Percentiles rank a stretch among this genome's conserved stretches.
These are phyloP conservation scores for Secale cereale DNA, from an alignment of 176 grass and related monocot species.

Conservation along the genomic window DNA sequence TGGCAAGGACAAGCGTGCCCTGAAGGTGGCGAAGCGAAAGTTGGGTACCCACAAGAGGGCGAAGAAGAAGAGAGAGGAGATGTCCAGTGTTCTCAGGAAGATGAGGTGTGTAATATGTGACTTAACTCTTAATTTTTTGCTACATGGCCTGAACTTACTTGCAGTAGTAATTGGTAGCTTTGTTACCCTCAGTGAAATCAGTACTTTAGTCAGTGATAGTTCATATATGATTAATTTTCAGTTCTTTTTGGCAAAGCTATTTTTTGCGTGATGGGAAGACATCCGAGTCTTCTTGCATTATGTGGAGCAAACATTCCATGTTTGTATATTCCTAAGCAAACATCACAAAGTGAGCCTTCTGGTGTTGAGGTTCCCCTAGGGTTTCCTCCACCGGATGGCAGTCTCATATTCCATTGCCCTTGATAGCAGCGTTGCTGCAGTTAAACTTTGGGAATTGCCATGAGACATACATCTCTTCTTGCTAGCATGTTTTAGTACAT, in stretches of 20 bases:
- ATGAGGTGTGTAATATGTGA: conserved; percentile 26
- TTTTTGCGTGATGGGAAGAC: not conserved
- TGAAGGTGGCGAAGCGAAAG: conserved; percentile 59
- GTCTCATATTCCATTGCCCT: no score
- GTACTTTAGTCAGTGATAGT: not conserved
- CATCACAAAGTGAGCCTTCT: not conserved
- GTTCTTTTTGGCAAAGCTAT: not conserved
- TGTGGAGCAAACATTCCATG: not conserved
- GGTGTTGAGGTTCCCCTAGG: not conserved
- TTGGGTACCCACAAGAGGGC: conserved; percentile 64
- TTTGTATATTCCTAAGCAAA: not conserved
- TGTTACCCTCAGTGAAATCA: not conserved
- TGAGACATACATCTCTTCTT: no score
- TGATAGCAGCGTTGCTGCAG: no score
- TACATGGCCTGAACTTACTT: not conserved
- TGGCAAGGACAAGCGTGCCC: conserved; percentile 59
- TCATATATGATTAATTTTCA: no score
- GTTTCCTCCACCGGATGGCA: no score
- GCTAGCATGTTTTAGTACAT: no score
- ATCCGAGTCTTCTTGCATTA: not conserved
- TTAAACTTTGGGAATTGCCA: no score
- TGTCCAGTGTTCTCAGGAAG: conserved; percentile 48
- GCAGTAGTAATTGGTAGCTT: not conserved
- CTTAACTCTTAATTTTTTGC: not conserved
- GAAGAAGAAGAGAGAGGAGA: conserved; percentile 75